These are phyloP conservation scores for Chenopodium album DNA, from an alignment of 148 eudicot genomes.

Conservation along the genomic window DNA sequence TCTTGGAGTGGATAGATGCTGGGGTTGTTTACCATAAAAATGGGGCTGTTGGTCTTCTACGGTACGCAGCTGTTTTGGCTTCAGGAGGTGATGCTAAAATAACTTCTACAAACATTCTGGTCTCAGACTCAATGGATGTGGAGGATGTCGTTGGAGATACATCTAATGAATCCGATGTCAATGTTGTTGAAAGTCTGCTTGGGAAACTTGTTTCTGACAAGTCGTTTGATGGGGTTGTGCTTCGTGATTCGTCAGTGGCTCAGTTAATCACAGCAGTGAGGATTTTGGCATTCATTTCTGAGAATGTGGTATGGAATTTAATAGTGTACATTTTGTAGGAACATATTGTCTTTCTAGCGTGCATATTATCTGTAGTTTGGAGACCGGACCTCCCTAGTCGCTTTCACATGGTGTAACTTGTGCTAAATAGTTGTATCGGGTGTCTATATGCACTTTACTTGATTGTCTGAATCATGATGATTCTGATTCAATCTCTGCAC, in stretches of 20 bases:
- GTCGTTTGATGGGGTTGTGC: slow-evolving; percentile 72
- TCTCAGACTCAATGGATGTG: slow-evolving; percentile 74
- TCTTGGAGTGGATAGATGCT: slow-evolving; percentile 95
- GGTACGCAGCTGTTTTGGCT: slow-evolving; percentile 85
- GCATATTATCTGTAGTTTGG: neutral
- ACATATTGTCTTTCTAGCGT: neutral
- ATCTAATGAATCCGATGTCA: slow-evolving; percentile 61
- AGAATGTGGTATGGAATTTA: slow-evolving; percentile 60
- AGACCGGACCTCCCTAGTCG: neutral
- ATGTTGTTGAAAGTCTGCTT: slow-evolving; percentile 78
- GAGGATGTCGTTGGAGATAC: slow-evolving; percentile 76
- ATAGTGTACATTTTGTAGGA: neutral
- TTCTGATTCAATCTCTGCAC: neutral
- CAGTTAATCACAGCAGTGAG: slow-evolving; percentile 91
- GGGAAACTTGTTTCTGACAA: slow-evolving; percentile 87
- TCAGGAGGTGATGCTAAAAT: slow-evolving; percentile 98
- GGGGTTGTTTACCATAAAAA: slow-evolving; percentile 86
- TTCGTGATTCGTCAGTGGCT: slow-evolving; percentile 89
- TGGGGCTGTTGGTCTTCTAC: slow-evolving; percentile 86
- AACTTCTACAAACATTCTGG: slow-evolving; percentile 72
- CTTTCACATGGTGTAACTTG: neutral
- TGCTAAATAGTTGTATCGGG: neutral
- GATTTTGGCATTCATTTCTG: slow-evolving; percentile 84
- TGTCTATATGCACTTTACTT: neutral
- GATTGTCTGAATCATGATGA: neutral